These are phyloP conservation scores for Stephania cephalantha DNA, from an alignment of 164 flowering plant genomes.

Conservation along the genomic window DNA sequence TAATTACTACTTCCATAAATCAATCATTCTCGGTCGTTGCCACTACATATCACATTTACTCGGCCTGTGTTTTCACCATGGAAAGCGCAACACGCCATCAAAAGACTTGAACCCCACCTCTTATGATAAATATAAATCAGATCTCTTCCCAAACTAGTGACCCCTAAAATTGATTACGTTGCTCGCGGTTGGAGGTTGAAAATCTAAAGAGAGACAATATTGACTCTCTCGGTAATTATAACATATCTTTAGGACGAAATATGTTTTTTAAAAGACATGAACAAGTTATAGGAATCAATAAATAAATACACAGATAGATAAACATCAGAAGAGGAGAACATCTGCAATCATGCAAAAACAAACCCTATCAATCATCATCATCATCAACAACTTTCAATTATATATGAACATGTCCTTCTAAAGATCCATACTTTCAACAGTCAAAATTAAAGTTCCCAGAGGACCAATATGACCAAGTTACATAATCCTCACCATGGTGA, in stretches of 20 bases:
- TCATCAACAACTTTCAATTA: not conserved
- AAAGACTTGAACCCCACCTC: not conserved
- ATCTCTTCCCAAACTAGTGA: not conserved
- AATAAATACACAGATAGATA: not conserved
- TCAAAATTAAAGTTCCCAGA: not conserved
- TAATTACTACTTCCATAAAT: not conserved
- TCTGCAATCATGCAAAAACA: not conserved
- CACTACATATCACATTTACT: not conserved
- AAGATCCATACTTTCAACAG: not conserved
- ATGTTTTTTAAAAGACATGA: too few species aligned
- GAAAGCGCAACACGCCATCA: too few species aligned
- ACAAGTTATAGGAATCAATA: not conserved
- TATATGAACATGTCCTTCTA: not conserved
- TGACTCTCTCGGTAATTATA: not conserved
- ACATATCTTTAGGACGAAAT: not conserved
- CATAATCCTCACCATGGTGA: constrained; percentile 37
- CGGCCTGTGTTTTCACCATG: not conserved
- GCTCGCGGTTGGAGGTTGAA: not conserved
- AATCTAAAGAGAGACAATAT: not conserved
- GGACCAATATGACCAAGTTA: not conserved
- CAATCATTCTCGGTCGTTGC: not conserved
- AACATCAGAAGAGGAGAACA: not conserved
- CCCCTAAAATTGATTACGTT: not conserved
- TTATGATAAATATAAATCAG: not conserved
- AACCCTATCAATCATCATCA: not conserved